Percentiles rank a stretch among this genome's conserved stretches.
phyloP scores from a whole-genome alignment of 768 basidiomycete genomes.

The Leccinum obscurum region DNA sequence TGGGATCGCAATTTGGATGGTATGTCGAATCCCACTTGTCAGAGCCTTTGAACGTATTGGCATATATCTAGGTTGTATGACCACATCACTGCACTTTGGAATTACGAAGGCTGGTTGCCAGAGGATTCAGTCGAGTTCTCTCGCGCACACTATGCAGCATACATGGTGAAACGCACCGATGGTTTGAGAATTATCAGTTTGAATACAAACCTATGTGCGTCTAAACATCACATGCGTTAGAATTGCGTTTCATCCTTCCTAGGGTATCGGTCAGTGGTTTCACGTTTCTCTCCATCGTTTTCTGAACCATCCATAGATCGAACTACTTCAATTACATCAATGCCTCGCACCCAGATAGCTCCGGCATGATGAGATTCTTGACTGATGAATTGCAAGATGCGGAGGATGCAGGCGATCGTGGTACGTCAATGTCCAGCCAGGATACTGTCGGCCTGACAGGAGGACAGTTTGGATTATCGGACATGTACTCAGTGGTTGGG shows the following conservation, averaged over 20 bases:
- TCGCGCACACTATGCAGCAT: conserved; percentile 68
- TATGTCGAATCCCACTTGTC: conserved; percentile 27
- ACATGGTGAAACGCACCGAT: conserved; percentile 64
- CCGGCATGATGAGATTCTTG: conserved; percentile 75
- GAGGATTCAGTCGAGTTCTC: conserved; percentile 55
- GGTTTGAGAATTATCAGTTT: conserved; percentile 72
- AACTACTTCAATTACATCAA: conserved; percentile 83
- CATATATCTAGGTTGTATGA: conserved; percentile 63
- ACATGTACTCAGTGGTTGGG: conserved; percentile 66
- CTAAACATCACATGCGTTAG: neutral
- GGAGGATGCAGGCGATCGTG: conserved; percentile 73
- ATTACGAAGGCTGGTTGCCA: conserved; percentile 69
- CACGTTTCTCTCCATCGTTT: conserved; percentile 2
- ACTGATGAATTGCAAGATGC: conserved; percentile 78
- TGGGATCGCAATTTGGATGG: conserved; percentile 69
- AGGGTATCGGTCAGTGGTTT: conserved; percentile 34
- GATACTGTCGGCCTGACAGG: conserved; percentile 12
- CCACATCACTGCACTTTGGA: conserved; percentile 70
- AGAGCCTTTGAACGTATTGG: neutral
- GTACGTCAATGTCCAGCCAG: conserved; percentile 33
- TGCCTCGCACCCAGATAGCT: conserved; percentile 63
- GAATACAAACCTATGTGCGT: conserved; percentile 76
- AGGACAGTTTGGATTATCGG: conserved; percentile 51
- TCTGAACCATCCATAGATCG: conserved; percentile 37
- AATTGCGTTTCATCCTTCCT: conserved; percentile 4